phyloP scores from a whole-genome alignment of 768 basidiomycete genomes.

The Suillus weaverae region DNA sequence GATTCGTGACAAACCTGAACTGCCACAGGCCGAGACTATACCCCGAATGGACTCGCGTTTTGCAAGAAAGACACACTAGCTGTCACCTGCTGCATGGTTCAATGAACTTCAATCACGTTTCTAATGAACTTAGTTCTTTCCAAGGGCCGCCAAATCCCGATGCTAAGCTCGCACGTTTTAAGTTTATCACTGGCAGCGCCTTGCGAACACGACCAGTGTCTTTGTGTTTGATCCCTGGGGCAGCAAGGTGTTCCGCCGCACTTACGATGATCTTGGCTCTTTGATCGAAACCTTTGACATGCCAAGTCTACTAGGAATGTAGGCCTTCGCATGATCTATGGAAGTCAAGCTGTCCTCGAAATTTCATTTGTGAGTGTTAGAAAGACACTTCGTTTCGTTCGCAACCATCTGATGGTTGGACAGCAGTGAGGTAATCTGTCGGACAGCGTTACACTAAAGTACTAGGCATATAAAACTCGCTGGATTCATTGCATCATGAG shows the following conservation, averaged over 20 bases:
- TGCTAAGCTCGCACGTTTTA: neutral
- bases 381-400: neutral
- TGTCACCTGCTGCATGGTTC: too few species aligned
- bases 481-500: neutral
- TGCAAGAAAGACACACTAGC: too few species aligned
- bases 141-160: too few species aligned
- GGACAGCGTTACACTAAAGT: too few species aligned
- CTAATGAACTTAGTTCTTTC: too few species aligned
- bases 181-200: neutral
- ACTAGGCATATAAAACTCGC: neutral
- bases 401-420: neutral
- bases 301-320: neutral
- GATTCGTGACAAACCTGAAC: too few species aligned
- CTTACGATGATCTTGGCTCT: neutral
- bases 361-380: neutral
- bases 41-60: too few species aligned
- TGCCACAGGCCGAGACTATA: too few species aligned
- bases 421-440: neutral
- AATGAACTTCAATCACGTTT: too few species aligned
- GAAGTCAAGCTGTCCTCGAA: neutral
- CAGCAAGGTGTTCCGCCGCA: neutral
- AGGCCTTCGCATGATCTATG: neutral
- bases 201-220: neutral
- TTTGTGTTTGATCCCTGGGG: neutral
- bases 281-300: neutral